Base-by-base conservation (phyloP, 1,139 yeast species). In the Saccharomyces pastorianus region DNA sequence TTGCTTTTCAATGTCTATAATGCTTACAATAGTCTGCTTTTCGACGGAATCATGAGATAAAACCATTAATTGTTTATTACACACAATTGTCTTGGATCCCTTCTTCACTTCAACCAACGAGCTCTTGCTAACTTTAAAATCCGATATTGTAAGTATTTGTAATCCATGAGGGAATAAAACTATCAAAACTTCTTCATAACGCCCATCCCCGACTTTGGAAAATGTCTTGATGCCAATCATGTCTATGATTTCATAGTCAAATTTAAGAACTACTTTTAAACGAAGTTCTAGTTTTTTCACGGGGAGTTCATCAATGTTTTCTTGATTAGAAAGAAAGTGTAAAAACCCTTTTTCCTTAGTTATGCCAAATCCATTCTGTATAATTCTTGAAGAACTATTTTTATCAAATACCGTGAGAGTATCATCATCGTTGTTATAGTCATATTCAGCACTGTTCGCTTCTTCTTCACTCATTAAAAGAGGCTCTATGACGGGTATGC, bases 281-380 rank as follows among this genome's bases (percentile, higher is more conserved):
- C 79, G 66, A 26, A 79, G 65, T 56, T 72, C 71, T 52, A 62
- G 56, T 52, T 65, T 63, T 46, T 59, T 62, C 2, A 73, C 66
- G 1, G 74, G 74, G 29, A 67, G 48, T 50, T 71, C 76, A 11
- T 62, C 65, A 6, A 56, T 51, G 9, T 52, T 52, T 27, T 64
- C 65, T 28, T 59, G 54, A 8, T 52, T 55, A 11, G 57, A 53
- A 42, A 65, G 34, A 50, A 67, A 59, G 47, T 67, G 69, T 41
- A 73, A 63, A 52, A 72, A 64, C 6, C 70, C 60, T 46, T 58
- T 59, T 26, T 68, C 71, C 44, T 65, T 70, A 34, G 67, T 66
- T 25, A 72, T 58, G 1, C 78, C 77, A 31, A 69, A 69, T 0
- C 82, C 83, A 61, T 77, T 78, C 59, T 79, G 83, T 25, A 79